These are phyloP conservation scores for Lactifluus echinatus DNA, from an alignment of 768 basidiomycete species.

Conservation along the genomic window DNA sequence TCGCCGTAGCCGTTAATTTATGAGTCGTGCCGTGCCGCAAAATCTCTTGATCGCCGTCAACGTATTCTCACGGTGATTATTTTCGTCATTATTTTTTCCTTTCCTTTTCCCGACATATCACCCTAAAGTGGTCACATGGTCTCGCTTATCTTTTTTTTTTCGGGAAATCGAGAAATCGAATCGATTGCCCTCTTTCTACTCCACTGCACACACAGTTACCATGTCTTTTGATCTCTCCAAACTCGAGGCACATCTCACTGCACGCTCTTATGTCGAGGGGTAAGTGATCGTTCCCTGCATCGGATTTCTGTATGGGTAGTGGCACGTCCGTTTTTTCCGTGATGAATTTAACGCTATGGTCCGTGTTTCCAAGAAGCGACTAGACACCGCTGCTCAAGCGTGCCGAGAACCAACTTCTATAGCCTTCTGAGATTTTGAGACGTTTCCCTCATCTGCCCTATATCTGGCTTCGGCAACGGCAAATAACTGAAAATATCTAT, in stretches of 20 bases:
- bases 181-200: background rate
- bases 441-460: background rate
- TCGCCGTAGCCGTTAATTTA: no score
- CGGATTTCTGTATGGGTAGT: background rate
- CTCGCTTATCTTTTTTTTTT: background rate
- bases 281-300: slow-evolving; percentile 35
- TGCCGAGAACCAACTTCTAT: slow-evolving; percentile 64
- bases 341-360: slow-evolving; percentile 84
- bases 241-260: slow-evolving; percentile 80
- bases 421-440: slow-evolving; percentile 51
- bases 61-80: no score
- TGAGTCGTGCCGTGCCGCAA: no score
- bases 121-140: background rate
- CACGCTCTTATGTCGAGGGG: slow-evolving; percentile 89
- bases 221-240: slow-evolving; percentile 65
- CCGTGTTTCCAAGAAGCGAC: slow-evolving; percentile 95
- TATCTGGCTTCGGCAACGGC: background rate
- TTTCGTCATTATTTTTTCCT: no score
- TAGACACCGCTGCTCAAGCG: slow-evolving; percentile 77
- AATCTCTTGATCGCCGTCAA: no score
- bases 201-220: background rate
- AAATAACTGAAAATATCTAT: slow-evolving; percentile 5
- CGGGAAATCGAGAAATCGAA: background rate
- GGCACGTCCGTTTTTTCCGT: slow-evolving; percentile 25
- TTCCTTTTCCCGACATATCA: no score